Evolutionary conservation across 208 protist species (phyloP).

Genomic region (Lotmaria passim): DNA sequence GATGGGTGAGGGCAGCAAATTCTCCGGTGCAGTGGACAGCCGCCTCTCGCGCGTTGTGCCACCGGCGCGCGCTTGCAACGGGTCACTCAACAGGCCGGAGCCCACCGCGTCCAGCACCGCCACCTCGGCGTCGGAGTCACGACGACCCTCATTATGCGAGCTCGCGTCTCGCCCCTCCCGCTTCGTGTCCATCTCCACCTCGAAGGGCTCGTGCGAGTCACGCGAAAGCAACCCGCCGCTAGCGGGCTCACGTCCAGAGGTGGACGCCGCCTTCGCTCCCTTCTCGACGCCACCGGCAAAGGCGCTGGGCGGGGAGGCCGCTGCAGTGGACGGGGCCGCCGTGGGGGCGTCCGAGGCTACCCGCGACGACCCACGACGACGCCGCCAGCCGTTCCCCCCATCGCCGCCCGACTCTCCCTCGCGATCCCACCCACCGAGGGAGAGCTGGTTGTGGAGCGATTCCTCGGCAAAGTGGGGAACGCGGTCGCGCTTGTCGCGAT

Average conservation of each 20-base stretch:
- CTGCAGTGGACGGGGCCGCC: background rate
- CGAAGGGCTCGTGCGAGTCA: conserved; percentile 16
- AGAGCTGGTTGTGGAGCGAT: background rate
- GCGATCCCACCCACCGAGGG: background rate
- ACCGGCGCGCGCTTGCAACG: conserved; percentile 1
- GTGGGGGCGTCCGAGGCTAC: background rate
- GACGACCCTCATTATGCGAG: background rate
- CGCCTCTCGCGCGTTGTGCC: background rate
- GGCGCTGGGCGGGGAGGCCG: background rate
- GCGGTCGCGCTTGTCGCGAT: background rate
- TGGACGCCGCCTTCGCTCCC: too few species aligned
- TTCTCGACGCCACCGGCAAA: background rate
- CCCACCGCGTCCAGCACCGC: background rate
- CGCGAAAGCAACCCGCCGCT: background rate
- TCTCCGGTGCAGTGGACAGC: background rate
- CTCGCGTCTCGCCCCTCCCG: background rate
- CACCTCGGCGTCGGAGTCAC: background rate
- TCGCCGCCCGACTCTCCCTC: background rate
- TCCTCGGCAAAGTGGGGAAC: conserved; percentile 6
- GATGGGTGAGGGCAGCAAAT: conserved; percentile 3
- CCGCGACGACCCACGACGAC: background rate
- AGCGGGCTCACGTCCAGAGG: background rate
- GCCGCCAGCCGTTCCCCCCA: background rate
- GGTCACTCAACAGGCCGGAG: conserved; percentile 1
- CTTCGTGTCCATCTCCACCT: background rate